These are phyloP conservation scores for Candida pseudofarinosa DNA, from an alignment of 805 yeast species.

Conservation along the genomic window DNA sequence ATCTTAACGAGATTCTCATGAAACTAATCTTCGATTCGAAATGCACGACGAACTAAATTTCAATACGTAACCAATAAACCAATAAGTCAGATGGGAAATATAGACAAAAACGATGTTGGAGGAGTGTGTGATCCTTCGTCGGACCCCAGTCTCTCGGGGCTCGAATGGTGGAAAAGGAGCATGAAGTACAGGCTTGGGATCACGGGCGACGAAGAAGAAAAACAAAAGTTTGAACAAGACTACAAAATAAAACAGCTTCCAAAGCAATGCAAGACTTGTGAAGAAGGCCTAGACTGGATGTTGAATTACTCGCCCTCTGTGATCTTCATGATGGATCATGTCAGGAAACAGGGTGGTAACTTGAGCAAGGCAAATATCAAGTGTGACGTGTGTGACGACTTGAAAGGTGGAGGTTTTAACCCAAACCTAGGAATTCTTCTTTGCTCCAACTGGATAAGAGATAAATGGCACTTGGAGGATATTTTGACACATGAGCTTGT, in stretches of 20 bases:
- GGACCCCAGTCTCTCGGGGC: constrained; percentile 41
- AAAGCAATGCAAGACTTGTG: constrained; percentile 63
- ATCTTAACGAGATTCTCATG: background rate
- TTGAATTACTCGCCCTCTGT: constrained; percentile 79
- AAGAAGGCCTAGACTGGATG: constrained; percentile 76
- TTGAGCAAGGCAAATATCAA: constrained; percentile 50
- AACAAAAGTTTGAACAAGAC: constrained; percentile 56
- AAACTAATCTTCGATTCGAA: background rate
- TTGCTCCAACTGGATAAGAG: constrained; percentile 76
- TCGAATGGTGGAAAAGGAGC: constrained; percentile 81
- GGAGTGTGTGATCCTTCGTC: constrained; percentile 16
- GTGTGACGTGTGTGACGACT: constrained; percentile 82
- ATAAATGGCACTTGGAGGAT: constrained; percentile 83
- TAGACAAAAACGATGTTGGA: background rate
- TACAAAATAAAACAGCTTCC: constrained; percentile 39
- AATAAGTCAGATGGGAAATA: background rate
- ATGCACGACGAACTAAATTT: background rate
- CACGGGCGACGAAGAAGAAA: constrained; percentile 53
- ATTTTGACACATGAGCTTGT: constrained; percentile 88
- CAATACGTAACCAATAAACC: background rate
- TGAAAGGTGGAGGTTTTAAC: constrained; percentile 85
- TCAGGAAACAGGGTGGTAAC: constrained; percentile 57
- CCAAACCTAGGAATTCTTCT: constrained; percentile 83
- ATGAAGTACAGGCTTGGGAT: constrained; percentile 68
- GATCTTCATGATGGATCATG: constrained; percentile 79